Conservation (phyloP, 2,329 filamentous ascomycete species). For the Calonectria ilicicola region DNA sequence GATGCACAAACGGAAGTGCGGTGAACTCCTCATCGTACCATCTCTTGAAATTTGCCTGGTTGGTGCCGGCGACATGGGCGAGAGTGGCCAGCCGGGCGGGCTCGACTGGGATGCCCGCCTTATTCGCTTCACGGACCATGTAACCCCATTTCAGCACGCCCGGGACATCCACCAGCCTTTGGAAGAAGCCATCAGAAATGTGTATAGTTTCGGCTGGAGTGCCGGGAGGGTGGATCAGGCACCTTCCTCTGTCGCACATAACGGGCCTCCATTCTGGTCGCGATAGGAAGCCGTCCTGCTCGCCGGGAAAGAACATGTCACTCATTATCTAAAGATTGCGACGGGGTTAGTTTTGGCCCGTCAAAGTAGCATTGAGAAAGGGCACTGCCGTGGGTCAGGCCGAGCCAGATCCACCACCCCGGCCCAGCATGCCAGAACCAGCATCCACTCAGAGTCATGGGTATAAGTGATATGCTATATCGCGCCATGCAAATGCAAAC, state of each 20-base stretch:
- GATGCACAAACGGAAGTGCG: constrained; percentile 35
- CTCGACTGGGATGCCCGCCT: constrained; percentile 44
- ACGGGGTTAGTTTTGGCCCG: constrained; percentile 35
- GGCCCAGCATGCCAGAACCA: constrained; percentile 26
- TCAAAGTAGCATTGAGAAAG: constrained; percentile 37
- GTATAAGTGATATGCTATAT: constrained; percentile 44
- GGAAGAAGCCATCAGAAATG: constrained; percentile 49
- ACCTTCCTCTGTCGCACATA: constrained; percentile 41
- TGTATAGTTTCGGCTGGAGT: constrained; percentile 37
- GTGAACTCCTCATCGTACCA: constrained; percentile 48
- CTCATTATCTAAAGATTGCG: constrained; percentile 50
- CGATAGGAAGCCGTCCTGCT: constrained; percentile 51
- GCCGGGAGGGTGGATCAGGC: constrained; percentile 41
- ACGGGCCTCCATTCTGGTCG: constrained; percentile 51
- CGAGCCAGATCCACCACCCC: constrained; percentile 35
- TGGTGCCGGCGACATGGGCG: constrained; percentile 40
- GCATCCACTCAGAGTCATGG: constrained; percentile 39
- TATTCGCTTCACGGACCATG: constrained; percentile 46
- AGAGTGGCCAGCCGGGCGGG: constrained; percentile 45
- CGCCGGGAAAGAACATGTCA: constrained; percentile 50
- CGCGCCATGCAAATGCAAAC: constrained; percentile 40
- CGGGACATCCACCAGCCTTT: constrained; percentile 49
- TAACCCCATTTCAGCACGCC: constrained; percentile 48
- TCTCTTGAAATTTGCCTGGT: constrained; percentile 44
- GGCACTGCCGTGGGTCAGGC: constrained; percentile 28